These are phyloP conservation scores for Trichoderma citrinoviride DNA, from an alignment of 2,329 filamentous ascomycete genomes.

Conservation along the genomic window DNA sequence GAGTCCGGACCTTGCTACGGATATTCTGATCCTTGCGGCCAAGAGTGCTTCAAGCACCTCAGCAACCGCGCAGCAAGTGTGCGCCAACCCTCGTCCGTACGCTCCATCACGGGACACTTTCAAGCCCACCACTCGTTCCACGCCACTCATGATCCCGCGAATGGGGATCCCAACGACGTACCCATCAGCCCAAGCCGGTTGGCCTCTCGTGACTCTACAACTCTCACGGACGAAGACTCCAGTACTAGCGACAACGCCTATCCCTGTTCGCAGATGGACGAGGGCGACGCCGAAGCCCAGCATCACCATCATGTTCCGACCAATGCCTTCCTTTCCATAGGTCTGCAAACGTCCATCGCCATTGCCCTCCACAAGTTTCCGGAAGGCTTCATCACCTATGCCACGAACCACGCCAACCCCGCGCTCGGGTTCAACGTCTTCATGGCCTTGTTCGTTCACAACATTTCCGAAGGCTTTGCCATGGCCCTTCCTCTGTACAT, in stretches of 20 bases:
- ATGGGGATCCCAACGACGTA: conserved; percentile 31
- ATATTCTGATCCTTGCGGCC: conserved; percentile 63
- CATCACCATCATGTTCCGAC: conserved; percentile 95
- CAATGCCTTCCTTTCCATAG: conserved; percentile 90
- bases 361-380: conserved; percentile 97
- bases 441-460: conserved; percentile 94
- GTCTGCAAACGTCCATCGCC: conserved; percentile 92
- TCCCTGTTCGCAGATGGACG: conserved; percentile 32
- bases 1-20: conserved; percentile 60
- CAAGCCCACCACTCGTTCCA: conserved; percentile 31
- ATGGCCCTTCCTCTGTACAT: conserved; percentile 92
- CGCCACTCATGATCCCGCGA: conserved; percentile 29
- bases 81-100: conserved; percentile 39
- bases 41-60: conserved; percentile 63
- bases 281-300: conserved; percentile 48
- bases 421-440: conserved; percentile 87
- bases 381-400: conserved; percentile 84
- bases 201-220: conserved; percentile 40
- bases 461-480: conserved; percentile 95
- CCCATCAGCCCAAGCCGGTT: conserved; percentile 38
- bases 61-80: conserved; percentile 37
- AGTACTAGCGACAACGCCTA: conserved; percentile 25
- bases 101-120: conserved; percentile 42
- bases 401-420: conserved; percentile 94
- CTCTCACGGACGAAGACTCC: conserved; percentile 28